Evolutionary conservation across 1,284 basidiomycete genomes (phyloP).

Genomic region (Naganishia sp.): DNA sequence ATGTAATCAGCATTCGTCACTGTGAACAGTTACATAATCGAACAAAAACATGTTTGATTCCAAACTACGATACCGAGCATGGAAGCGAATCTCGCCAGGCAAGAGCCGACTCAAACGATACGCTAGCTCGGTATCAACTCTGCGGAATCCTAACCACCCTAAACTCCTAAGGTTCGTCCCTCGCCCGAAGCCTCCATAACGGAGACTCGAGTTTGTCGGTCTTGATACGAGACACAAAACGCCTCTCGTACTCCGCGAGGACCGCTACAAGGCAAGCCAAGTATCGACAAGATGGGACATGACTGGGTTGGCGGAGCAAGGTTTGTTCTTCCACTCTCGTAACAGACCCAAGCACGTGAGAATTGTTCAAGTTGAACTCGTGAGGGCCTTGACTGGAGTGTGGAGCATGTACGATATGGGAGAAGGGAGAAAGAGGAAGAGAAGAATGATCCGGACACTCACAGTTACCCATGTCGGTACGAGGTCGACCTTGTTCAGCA

Average conservation of each 20-base stretch:
- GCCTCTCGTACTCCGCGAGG: slow-evolving; percentile 19
- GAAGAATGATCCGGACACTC: slow-evolving; percentile 53
- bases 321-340: slow-evolving; percentile 64
- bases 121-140: slow-evolving; percentile 55
- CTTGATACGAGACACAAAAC: slow-evolving; percentile 24
- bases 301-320: slow-evolving; percentile 40
- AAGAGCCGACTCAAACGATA: slow-evolving; percentile 31
- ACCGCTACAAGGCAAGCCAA: slow-evolving; percentile 35
- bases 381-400: slow-evolving; percentile 59
- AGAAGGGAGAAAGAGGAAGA: slow-evolving; percentile 28
- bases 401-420: slow-evolving; percentile 44
- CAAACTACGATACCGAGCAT: slow-evolving; percentile 56
- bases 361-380: slow-evolving; percentile 40
- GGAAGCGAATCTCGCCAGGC: slow-evolving; percentile 31
- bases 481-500: slow-evolving; percentile 98
- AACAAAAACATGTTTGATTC: slow-evolving; percentile 52
- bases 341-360: slow-evolving; percentile 57
- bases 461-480: slow-evolving; percentile 99
- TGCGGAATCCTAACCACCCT: slow-evolving; percentile 29
- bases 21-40: slow-evolving; percentile 13
- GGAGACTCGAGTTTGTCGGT: slow-evolving; percentile 23
- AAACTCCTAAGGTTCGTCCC: slow-evolving; percentile 23
- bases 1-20: slow-evolving; percentile 30
- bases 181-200: slow-evolving; percentile 26
- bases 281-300: slow-evolving; percentile 28